Evolutionary conservation across 192 early-diverging fungal genomes (phyloP).

Genomic region (Backusella psychrophila): DNA sequence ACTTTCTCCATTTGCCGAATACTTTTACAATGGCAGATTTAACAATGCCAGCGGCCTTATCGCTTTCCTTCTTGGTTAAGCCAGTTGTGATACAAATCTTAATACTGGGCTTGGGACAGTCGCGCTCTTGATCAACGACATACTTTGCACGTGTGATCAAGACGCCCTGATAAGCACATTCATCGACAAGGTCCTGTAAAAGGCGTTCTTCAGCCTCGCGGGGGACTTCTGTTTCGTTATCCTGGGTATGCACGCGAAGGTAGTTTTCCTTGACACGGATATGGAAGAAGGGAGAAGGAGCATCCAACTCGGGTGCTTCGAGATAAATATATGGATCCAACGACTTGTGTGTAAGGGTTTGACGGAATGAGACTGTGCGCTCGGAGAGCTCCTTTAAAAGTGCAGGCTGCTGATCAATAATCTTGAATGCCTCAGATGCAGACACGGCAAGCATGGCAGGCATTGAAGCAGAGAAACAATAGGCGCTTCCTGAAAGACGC

Average conservation of each 20-base stretch:
- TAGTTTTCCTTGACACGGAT: conserved; percentile 56
- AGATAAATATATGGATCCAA: conserved; percentile 27
- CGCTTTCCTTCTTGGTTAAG: conserved; percentile 80
- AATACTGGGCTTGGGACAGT: conserved; percentile 76
- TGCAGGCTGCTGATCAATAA: conserved; percentile 49
- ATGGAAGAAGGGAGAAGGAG: conserved; percentile 70
- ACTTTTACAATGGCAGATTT: conserved; percentile 67
- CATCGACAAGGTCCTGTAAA: conserved; percentile 81
- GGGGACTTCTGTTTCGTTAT: conserved; percentile 22
- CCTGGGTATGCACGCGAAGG: conserved; percentile 11
- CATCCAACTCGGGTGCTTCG: not conserved
- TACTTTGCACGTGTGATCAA: conserved; percentile 88
- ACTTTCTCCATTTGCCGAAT: conserved; percentile 38
- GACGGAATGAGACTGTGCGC: conserved; percentile 62
- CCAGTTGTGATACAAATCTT: conserved; percentile 74
- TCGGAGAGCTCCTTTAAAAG: conserved; percentile 56
- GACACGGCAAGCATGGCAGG: conserved; percentile 90
- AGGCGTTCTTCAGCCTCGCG: conserved; percentile 74
- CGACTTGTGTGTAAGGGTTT: conserved; percentile 15
- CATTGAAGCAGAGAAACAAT: conserved; percentile 93
- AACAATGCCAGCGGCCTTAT: conserved; percentile 78
- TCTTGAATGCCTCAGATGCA: conserved; percentile 78
- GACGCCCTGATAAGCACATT: conserved; percentile 75
- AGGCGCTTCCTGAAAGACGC: conserved; percentile 84
- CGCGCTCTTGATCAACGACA: conserved; percentile 76